A percentile compares a stretch with the other conserved stretches of the same genome.
phyloP scores from a whole-genome alignment of 208 protist species.

The Spongospora subterranea region DNA sequence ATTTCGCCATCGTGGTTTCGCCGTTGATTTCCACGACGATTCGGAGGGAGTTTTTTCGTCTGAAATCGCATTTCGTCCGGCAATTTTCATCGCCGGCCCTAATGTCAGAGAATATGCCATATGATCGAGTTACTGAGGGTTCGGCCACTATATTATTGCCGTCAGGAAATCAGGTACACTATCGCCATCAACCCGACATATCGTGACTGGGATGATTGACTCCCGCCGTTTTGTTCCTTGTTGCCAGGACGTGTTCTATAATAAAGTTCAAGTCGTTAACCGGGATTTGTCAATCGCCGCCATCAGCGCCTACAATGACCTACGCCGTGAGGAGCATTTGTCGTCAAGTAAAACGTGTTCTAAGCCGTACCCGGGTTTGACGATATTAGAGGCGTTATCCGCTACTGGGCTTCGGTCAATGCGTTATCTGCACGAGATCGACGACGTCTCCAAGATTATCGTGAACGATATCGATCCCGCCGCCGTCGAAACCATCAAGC shows the following conservation, averaged over 20 bases:
- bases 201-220: background rate
- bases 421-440: slow-evolving; percentile 89
- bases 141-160: background rate
- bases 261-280: slow-evolving; percentile 83
- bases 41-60: too few relatives aligned
- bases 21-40: too few relatives aligned
- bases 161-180: background rate
- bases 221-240: background rate
- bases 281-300: slow-evolving; percentile 93
- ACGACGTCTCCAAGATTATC: slow-evolving; percentile 79
- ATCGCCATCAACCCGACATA: background rate
- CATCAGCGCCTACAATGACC: slow-evolving; percentile 83
- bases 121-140: background rate
- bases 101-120: too few relatives aligned
- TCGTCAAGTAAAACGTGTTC: background rate
- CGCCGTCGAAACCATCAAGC: slow-evolving; percentile 90
- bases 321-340: slow-evolving; percentile 54
- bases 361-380: background rate
- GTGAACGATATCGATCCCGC: slow-evolving; percentile 94
- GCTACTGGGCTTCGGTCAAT: slow-evolving; percentile 86
- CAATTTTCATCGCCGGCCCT: too few relatives aligned
- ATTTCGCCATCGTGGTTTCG: too few relatives aligned
- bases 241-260: slow-evolving; percentile 72
- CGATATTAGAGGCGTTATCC: slow-evolving; percentile 62
- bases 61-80: too few relatives aligned